Evolutionary conservation across 2,329 filamentous ascomycete genomes (phyloP).

Genomic region (Fusarium sp.): DNA sequence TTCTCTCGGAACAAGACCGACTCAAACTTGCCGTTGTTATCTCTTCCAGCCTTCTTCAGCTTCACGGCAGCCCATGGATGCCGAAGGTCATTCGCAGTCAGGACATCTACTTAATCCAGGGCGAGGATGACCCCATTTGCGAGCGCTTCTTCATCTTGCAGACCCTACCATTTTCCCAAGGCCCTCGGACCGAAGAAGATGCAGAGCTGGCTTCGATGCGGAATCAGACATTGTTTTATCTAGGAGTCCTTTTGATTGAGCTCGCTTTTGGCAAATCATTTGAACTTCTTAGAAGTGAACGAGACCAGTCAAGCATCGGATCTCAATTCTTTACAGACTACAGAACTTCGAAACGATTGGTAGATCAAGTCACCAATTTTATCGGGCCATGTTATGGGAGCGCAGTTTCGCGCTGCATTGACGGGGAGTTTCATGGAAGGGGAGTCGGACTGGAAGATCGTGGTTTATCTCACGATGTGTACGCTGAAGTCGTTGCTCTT

Average conservation of each 20-base stretch:
- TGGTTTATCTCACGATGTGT: not conserved
- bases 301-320: not conserved
- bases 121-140: not conserved
- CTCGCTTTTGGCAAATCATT: accelerated
- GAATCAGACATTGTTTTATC: accelerated
- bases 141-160: not conserved
- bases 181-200: too few relatives aligned
- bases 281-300: not conserved
- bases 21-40: not conserved
- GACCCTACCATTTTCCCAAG: not conserved
- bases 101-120: not conserved
- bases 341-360: not conserved
- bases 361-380: not conserved
- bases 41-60: not conserved
- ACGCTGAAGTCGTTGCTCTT: not conserved
- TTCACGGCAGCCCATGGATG: not conserved
- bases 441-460: not conserved
- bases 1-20: not conserved
- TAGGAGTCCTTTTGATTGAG: accelerated
- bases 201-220: not conserved
- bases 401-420: not conserved
- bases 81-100: not conserved
- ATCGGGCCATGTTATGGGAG: not conserved
- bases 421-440: not conserved
- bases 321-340: not conserved